These are phyloP conservation scores for Zygosaccharomyces rouxii DNA, from an alignment of 805 yeast species.

Conservation along the genomic window DNA sequence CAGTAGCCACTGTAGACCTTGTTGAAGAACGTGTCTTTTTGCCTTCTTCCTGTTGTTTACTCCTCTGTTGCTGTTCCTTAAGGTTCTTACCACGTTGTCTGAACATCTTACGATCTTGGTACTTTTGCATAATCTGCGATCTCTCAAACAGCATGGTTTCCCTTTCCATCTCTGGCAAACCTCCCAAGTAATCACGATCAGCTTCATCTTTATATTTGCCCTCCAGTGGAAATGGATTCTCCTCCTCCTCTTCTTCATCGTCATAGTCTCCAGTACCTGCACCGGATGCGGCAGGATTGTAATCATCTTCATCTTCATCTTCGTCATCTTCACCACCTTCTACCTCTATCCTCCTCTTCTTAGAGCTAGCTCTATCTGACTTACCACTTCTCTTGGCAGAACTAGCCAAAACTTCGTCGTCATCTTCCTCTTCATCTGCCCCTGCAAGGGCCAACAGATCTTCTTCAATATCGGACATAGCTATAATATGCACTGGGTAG, in stretches of 20 bases:
- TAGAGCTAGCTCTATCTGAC: conserved; percentile 31
- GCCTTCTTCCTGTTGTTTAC: conserved; percentile 26
- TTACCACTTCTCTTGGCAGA: conserved; percentile 26
- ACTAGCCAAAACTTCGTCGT: conserved; percentile 32
- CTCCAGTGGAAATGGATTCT: conserved; percentile 87
- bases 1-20: conserved; percentile 39
- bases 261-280: conserved; percentile 30
- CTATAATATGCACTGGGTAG: neutral
- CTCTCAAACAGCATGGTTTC: conserved; percentile 90
- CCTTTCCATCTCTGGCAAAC: conserved; percentile 86
- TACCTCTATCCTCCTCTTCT: conserved; percentile 34
- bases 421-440: conserved; percentile 46
- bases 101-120: conserved; percentile 75
- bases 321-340: conserved; percentile 31
- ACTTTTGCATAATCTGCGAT: conserved; percentile 85
- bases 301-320: conserved; percentile 37
- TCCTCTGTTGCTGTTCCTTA: conserved; percentile 27
- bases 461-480: conserved; percentile 85
- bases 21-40: conserved; percentile 30
- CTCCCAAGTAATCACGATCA: conserved; percentile 60
- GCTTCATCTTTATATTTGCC: conserved; percentile 82
- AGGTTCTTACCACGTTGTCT: conserved; percentile 69
- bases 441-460: conserved; percentile 96
- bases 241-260: conserved; percentile 39
- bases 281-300: conserved; percentile 32